Evolutionary conservation across 2,329 filamentous ascomycete genomes (phyloP).

Genomic region (Sarocladiaceae sp.): DNA sequence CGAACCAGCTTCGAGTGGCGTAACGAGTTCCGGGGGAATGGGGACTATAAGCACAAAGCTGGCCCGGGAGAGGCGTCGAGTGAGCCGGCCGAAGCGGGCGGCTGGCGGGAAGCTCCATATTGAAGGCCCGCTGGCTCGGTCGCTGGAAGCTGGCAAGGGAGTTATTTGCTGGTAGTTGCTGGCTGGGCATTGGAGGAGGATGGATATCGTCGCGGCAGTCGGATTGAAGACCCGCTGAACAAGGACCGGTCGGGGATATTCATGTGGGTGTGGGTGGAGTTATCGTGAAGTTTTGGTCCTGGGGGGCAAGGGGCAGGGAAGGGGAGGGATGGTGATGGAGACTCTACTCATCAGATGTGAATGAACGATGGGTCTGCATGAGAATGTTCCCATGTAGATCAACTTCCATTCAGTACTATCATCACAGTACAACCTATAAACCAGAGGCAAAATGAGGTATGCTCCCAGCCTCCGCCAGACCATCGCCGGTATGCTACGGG

Average conservation of each 20-base stretch:
- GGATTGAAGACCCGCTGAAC: constrained; percentile 7
- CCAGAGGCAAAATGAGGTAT: not conserved
- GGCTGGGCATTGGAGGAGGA: too few relatives aligned
- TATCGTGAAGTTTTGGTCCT: not conserved
- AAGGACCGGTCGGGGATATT: not conserved
- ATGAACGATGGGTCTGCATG: too few relatives aligned
- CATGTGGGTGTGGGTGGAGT: not conserved
- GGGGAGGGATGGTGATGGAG: too few relatives aligned
- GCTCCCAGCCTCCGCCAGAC: not conserved
- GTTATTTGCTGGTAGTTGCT: too few relatives aligned
- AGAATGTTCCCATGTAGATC: not conserved
- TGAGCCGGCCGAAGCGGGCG: constrained; percentile 7
- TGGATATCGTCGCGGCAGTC: constrained; percentile 5
- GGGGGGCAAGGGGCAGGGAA: not conserved
- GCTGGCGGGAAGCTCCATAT: not conserved
- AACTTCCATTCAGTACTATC: too few relatives aligned
- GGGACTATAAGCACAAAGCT: constrained; percentile 1
- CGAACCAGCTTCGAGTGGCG: too few relatives aligned
- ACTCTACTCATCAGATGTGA: too few relatives aligned
- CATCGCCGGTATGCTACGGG: not conserved
- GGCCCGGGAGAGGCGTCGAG: constrained; percentile 2
- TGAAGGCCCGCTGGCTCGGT: too few relatives aligned
- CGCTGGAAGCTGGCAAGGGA: too few relatives aligned
- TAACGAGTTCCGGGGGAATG: not conserved
- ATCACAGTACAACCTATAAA: too few relatives aligned